These are phyloP conservation scores for Scheffersomyces spartinae DNA, from an alignment of 805 yeast genomes.

Conservation along the genomic window DNA sequence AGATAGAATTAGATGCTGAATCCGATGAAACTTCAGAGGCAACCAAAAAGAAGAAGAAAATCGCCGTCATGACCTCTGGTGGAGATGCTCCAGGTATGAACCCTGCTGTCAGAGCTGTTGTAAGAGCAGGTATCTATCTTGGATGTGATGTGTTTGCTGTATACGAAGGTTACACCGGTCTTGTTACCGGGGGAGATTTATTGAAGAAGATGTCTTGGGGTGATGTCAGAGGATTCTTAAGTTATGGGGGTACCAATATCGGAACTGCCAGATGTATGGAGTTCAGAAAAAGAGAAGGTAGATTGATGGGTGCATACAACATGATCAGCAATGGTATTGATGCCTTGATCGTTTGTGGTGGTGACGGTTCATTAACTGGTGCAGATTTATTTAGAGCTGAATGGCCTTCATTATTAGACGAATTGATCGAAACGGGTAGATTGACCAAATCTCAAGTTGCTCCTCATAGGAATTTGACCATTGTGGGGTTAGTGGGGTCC, in stretches of 20 bases:
- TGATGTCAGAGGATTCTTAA: slow-evolving; percentile 88
- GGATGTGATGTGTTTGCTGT: slow-evolving; percentile 89
- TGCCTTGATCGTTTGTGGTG: slow-evolving; percentile 93
- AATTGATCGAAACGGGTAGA: slow-evolving; percentile 44
- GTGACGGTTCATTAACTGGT: slow-evolving; percentile 97
- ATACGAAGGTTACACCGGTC: slow-evolving; percentile 90
- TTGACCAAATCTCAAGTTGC: slow-evolving; percentile 48
- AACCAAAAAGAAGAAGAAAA: slow-evolving; percentile 36
- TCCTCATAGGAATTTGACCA: slow-evolving; percentile 63
- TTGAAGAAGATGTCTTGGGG: slow-evolving; percentile 81
- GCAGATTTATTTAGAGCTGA: slow-evolving; percentile 90
- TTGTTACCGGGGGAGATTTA: slow-evolving; percentile 71
- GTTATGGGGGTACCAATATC: slow-evolving; percentile 89
- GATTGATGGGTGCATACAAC: slow-evolving; percentile 74
- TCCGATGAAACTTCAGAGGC: too few relatives aligned
- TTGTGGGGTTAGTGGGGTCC: slow-evolving; percentile 92
- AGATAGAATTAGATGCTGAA: too few relatives aligned
- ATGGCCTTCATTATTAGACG: slow-evolving; percentile 83
- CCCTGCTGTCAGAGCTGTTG: slow-evolving; percentile 91
- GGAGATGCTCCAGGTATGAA: slow-evolving; percentile 99
- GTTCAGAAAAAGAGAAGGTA: slow-evolving; percentile 77
- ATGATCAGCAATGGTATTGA: slow-evolving; percentile 84
- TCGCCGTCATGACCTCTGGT: slow-evolving; percentile 96
- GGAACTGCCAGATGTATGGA: slow-evolving; percentile 92
- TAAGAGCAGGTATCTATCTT: slow-evolving; percentile 76